Evolutionary conservation across 495 filamentous ascomycete genomes (phyloP).

Genomic region (Penicillium coprophilum): DNA sequence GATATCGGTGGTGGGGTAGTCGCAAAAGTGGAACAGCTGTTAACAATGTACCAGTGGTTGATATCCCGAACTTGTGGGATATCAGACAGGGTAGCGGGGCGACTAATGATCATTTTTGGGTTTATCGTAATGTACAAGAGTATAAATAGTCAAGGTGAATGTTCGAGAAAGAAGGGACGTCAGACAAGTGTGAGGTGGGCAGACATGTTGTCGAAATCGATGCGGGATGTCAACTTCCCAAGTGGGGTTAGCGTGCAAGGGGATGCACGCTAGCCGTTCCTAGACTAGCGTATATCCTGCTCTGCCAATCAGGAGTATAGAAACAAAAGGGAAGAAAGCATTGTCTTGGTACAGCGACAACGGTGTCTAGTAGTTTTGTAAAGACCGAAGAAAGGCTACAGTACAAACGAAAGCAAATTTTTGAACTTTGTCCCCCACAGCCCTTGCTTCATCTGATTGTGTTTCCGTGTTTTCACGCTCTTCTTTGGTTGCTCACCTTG

Average conservation of each 20-base stretch:
- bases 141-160: neutral
- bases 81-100: constrained; percentile 19
- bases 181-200: neutral
- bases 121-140: neutral
- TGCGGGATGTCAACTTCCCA: constrained; percentile 1
- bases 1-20: constrained; percentile 19
- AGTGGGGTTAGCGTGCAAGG: neutral
- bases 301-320: constrained; percentile 1
- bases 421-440: accelerated
- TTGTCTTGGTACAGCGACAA: neutral
- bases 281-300: neutral
- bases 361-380: neutral
- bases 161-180: neutral
- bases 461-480: neutral
- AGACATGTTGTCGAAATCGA: constrained; percentile 2
- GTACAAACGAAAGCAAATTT: neutral
- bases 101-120: constrained; percentile 16
- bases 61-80: constrained; percentile 30
- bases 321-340: neutral
- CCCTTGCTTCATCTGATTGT: neutral
- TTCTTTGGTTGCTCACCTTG: neutral
- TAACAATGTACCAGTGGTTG: constrained; percentile 31
- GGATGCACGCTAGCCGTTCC: neutral
- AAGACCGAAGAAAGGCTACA: neutral
- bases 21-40: constrained; percentile 32